Evolutionary conservation across 371 early-diverging fungal genomes (phyloP), one percentile per base, ranked within the genome.

Genomic region (Apophysomyces sp.): DNA sequence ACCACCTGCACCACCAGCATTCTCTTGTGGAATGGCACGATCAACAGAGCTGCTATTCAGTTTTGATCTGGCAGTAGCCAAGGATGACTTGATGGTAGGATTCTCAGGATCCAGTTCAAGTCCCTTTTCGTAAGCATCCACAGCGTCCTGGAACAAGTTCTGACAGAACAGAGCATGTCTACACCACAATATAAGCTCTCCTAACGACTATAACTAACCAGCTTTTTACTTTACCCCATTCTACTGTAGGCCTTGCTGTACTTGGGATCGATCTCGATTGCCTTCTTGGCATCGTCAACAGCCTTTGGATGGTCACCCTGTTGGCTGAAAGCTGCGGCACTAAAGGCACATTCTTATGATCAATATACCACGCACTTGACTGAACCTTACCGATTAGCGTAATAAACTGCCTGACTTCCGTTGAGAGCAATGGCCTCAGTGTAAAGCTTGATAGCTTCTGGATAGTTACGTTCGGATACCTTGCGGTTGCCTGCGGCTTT

Each of bases 241-340:
- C 98, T 90, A 65, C 93, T 92, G 79, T 95, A 97, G 11, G 92
- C 96, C 73, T 96, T 97, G 81, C 86, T 86, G 75, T 94, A 98
- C 40, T 74, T 80, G 52, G 96, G 91, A 77, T 97, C 92, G 31
- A 95, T 80, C 52, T 89, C 90, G 29, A 93, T 73, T 11, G 98
- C 92, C 70, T 84, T 81, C 65, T 87, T 83, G 31, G 96, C 90
- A 73, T 98, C 98, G 24, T 80, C 83, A 24, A 96, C 90, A 7
- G 98, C 97, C 63, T 87, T 87, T 31, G 89, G 86, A 72, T 94
- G 93, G 59, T 95, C 87, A 27, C 90, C 90, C 62, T 81, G 81
- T 77, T 95, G 95, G 65, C 90, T 91, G 78, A 95, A 89, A 4
- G 98, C 98, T 36, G 98, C 98, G 59, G 98, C 96, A 68, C 95